phyloP scores from a whole-genome alignment of 2,329 filamentous ascomycete species.

The Diplodia seriata region DNA sequence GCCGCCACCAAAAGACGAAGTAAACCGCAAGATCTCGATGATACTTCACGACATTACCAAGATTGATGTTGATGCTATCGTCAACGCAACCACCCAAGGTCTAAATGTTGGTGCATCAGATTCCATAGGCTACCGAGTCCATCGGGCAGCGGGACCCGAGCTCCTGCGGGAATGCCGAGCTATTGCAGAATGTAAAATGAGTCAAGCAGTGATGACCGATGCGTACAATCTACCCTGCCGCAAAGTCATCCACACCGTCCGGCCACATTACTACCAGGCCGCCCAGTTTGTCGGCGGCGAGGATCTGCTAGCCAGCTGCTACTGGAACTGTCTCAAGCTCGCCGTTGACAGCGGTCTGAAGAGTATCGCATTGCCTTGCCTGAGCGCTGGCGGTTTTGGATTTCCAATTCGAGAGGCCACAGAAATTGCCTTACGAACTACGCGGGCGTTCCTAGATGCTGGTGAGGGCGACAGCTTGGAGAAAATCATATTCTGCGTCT shows the following conservation, averaged over 20 bases:
- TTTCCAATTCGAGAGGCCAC: conserved; percentile 44
- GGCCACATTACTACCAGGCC: conserved; percentile 38
- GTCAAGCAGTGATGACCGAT: conserved; percentile 40
- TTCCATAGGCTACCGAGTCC: conserved; percentile 34
- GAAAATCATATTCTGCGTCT: conserved; percentile 44
- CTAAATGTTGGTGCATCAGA: conserved; percentile 34
- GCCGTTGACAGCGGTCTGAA: conserved; percentile 39
- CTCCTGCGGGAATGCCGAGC: conserved; percentile 39
- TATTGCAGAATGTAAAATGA: conserved; percentile 32
- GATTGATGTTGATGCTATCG: conserved; percentile 46
- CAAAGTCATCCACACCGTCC: conserved; percentile 44
- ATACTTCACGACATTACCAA: conserved; percentile 43
- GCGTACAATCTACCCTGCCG: conserved; percentile 42
- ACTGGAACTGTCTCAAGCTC: conserved; percentile 40
- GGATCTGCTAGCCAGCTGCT: conserved; percentile 42
- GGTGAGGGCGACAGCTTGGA: conserved; percentile 38
- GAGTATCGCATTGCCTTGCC: conserved; percentile 45
- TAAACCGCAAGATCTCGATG: conserved; percentile 44
- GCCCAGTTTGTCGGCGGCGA: neutral
- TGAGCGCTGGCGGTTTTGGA: conserved; percentile 43
- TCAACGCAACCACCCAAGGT: conserved; percentile 41
- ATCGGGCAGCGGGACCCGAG: conserved; percentile 42
- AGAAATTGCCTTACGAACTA: conserved; percentile 43
- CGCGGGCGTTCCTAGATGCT: conserved; percentile 43
- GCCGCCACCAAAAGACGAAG: conserved; percentile 42